Evolutionary conservation across 106 monocot species (phyloP), one percentile per base, ranked within the genome.

Genomic region (Alisma plantagoaquatica): DNA sequence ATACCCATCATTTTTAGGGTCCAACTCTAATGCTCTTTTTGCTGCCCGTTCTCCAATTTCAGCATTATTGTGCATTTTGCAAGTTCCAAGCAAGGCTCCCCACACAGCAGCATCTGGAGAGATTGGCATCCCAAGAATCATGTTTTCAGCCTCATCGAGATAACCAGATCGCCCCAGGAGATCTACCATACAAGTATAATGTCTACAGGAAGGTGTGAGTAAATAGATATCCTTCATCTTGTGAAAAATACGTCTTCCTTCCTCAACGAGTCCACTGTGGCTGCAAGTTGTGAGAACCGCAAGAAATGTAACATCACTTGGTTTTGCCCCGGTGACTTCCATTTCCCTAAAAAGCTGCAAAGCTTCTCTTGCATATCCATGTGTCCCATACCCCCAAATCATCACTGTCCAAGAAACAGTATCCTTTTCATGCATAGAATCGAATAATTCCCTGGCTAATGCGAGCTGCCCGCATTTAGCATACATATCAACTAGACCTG

Each of bases 151-250:
- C 65, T 79, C 82, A 15, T 26, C 20, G 5, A 92, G 68, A 43
- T 66, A 46, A 2, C 92, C 92, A 20, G 79, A 77, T 57, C 79
- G 73, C 7, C 68, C 87, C 42, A 93, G 64, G 3, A 80, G 68
- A 68, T 87, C 92, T 4, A 93, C 80, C 82, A 93, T 79, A 44
- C 83, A 87, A 22, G 87, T 54, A 70, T 82, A 83, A 53, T 93
- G 92, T 49, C 83, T 83, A 41, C 79, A 29, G 16, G 56, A 69
- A 3, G 87, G 83, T 54, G 4, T 22, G 53, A 87, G 53, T 31
- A 29, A 56, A 63, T 53, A 77, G 1, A 48, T 23, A 28, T 38
- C 31, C 8, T 6, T 27, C 92, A 87, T 93, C 57, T 49, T 80
- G 23, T 26, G 27, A 46, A 93, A 93, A 35, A 93, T 11, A 32